Evolutionary conservation across 345 rosid species (phyloP).

Genomic region (Lenwebbia sp.): DNA sequence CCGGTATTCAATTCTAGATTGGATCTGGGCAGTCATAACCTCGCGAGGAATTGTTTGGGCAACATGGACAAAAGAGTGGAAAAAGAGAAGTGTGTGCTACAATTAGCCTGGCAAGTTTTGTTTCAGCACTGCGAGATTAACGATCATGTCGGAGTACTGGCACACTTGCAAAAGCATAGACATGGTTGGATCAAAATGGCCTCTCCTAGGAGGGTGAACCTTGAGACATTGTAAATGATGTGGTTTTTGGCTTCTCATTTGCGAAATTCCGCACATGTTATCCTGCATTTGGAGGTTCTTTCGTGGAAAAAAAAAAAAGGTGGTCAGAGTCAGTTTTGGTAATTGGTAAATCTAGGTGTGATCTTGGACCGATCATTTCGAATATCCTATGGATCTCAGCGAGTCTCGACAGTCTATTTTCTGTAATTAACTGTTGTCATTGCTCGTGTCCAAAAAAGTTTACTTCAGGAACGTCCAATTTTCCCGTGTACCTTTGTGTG

Average conservation of each 20-base stretch:
- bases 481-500: neutral
- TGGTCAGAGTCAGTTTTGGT: neutral
- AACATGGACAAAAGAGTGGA: neutral
- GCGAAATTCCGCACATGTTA: neutral
- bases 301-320: neutral
- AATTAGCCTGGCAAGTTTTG: neutral
- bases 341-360: neutral
- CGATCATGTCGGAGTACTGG: neutral
- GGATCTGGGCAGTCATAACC: neutral
- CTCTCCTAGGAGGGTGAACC: neutral
- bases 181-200: neutral
- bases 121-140: neutral
- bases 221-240: neutral
- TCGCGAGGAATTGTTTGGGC: neutral
- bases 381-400: neutral
- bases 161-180: neutral
- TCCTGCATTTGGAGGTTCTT: neutral
- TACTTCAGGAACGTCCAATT: neutral
- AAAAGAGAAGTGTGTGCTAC: neutral
- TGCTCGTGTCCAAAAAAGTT: neutral
- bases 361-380: neutral
- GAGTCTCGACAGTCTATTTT: neutral
- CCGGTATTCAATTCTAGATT: neutral
- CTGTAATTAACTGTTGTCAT: neutral
- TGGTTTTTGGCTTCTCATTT: neutral